phyloP scores from a whole-genome alignment of 2,329 filamentous ascomycete species.

The Cercospora zeina region DNA sequence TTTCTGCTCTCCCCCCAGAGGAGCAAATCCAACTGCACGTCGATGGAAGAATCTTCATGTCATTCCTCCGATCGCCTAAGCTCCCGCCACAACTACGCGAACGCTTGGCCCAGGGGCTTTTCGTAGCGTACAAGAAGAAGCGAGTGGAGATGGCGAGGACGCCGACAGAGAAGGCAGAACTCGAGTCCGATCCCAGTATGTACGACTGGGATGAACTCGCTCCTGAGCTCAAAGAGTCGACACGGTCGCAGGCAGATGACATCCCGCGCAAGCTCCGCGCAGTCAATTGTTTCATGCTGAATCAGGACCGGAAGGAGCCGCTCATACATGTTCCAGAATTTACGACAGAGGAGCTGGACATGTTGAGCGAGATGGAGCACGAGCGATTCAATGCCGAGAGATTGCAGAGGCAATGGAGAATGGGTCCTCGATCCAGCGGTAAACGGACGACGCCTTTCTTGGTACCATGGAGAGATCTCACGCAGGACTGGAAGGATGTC shows the following conservation, averaged over 20 bases:
- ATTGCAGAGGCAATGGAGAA: constrained; percentile 41
- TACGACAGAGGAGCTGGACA: constrained; percentile 36
- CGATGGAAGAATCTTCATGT: constrained; percentile 42
- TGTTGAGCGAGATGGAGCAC: constrained; percentile 42
- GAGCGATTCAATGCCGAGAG: constrained; percentile 42
- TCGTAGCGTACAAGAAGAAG: constrained; percentile 40
- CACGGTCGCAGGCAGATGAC: constrained; percentile 41
- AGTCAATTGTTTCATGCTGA: constrained; percentile 41
- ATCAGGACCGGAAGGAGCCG: constrained; percentile 35
- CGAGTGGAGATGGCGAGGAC: constrained; percentile 36
- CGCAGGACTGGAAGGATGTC: constrained; percentile 41
- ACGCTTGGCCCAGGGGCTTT: constrained; percentile 39
- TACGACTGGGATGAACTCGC: constrained; percentile 42
- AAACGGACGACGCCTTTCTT: constrained; percentile 41
- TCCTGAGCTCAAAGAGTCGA: constrained; percentile 40
- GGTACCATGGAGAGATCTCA: constrained; percentile 41
- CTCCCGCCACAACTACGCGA: constrained; percentile 39
- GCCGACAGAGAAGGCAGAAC: constrained; percentile 32
- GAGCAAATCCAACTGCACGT: constrained; percentile 42
- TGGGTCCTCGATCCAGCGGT: constrained; percentile 38
- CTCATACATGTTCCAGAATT: constrained; percentile 38
- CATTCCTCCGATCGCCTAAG: constrained; percentile 38
- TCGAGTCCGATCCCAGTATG: constrained; percentile 38
- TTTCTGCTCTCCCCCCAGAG: constrained; percentile 40
- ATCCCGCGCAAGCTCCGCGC: constrained; percentile 42